Base-by-base conservation (phyloP, 306 rosid genomes). In the Trifolium pratense region DNA sequence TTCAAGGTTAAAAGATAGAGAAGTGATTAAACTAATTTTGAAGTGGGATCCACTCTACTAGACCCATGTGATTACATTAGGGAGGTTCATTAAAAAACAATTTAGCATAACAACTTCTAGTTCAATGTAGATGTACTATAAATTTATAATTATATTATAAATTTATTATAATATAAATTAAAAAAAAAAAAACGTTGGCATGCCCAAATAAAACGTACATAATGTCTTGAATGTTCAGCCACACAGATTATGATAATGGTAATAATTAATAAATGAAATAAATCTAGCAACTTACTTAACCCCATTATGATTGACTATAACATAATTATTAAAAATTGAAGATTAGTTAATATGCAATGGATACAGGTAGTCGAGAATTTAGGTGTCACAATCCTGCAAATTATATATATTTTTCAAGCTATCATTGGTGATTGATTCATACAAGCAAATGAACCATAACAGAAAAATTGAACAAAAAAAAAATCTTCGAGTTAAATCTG, bases 31-130 rank as follows among this genome's bases (percentile, higher is more conserved):
- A 83, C 80, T 81, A 87, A 87, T 67, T 83, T 51, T 23, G 26
- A 63, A 49, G 73, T 75, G 83, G 84, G 88, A 18, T 70, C 88
- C 87, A 52, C 58, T 76, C 15, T 69, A 75, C 85, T 72, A 86
- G 67, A 87, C 91, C 89, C 97, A 89, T 87, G 97, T 91, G 95
- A 85, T 84, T 84, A 84, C 88, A 73, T 77, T 68, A 58, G 58
- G 72, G 75, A 48, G 66, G 16, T 52, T 45, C 66, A 78, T 75
- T 77, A 70, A 31, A 86, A 79, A 25, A 74, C 63, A 16, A 63
- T 80, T 29, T 34, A 71, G 70, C 76, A 84, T 66, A 79, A 71
- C 60, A 80, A 72, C 78, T 64, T 66, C 73, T 29, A 77, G 78
- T 84, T 83, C 84, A 82, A 68, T 68, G 83, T 73, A 83, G 67